These are phyloP conservation scores for Suillus americanus DNA, from an alignment of 768 basidiomycete species.

Conservation along the genomic window DNA sequence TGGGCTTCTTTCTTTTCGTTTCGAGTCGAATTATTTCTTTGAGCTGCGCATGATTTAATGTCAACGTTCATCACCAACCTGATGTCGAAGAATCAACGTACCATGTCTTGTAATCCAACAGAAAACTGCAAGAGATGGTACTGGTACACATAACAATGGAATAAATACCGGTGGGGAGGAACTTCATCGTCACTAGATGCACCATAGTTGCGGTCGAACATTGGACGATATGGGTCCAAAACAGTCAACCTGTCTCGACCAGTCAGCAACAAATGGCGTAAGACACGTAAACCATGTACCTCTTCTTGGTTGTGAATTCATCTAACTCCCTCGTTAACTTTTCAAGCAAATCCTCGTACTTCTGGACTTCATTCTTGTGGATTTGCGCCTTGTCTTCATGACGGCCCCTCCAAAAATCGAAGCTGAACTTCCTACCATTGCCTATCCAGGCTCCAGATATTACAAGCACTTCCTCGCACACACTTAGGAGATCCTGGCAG, in stretches of 20 bases:
- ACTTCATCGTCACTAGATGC: slow-evolving; percentile 33
- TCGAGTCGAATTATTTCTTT: slow-evolving; percentile 59
- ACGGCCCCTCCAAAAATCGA: slow-evolving; percentile 37
- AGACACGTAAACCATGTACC: slow-evolving; percentile 36
- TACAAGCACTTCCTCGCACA: slow-evolving; percentile 39
- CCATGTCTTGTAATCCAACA: slow-evolving; percentile 31
- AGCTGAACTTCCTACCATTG: slow-evolving; percentile 33
- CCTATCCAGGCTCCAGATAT: slow-evolving; percentile 53
- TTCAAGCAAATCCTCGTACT: slow-evolving; percentile 36
- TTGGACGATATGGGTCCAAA: slow-evolving; percentile 59
- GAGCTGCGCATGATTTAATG: slow-evolving; percentile 39
- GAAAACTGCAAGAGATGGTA: slow-evolving; percentile 45
- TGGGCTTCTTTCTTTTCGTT: slow-evolving; percentile 36
- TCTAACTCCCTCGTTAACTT: slow-evolving; percentile 40
- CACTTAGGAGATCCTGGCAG: slow-evolving; percentile 52
- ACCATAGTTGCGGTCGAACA: slow-evolving; percentile 42
- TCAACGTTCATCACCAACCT: background rate
- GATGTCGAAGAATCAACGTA: slow-evolving; percentile 19
- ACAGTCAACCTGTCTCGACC: slow-evolving; percentile 40
- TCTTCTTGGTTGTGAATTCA: slow-evolving; percentile 47
- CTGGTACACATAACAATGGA: slow-evolving; percentile 75
- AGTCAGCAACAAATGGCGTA: slow-evolving; percentile 3
- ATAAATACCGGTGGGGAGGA: slow-evolving; percentile 68
- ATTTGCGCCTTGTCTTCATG: slow-evolving; percentile 28
- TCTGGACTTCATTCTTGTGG: slow-evolving; percentile 36